phyloP scores from a whole-genome alignment of 2,329 filamentous ascomycete species.

The Didymella exigua region DNA sequence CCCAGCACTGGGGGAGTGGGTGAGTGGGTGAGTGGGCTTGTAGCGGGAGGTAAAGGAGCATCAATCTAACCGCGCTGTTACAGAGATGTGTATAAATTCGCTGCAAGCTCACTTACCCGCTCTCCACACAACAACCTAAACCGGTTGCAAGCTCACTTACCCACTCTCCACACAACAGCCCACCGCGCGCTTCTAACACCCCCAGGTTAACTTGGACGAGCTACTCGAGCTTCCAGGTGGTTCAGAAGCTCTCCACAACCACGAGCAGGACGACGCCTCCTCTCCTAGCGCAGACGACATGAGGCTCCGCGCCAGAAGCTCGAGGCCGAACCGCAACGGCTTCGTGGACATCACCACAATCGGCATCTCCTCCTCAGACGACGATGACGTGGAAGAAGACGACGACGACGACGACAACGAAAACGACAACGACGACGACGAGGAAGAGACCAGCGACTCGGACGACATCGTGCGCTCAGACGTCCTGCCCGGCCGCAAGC shows the following conservation, averaged over 20 bases:
- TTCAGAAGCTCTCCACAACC: slow-evolving; percentile 52
- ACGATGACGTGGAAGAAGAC: slow-evolving; percentile 24
- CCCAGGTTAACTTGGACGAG: slow-evolving; percentile 54
- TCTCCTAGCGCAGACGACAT: slow-evolving; percentile 28
- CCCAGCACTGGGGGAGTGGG: background rate
- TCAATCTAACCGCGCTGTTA: background rate
- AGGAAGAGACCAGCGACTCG: slow-evolving; percentile 41
- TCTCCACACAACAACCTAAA: background rate
- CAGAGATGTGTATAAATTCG: background rate
- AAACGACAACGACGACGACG: slow-evolving; percentile 28
- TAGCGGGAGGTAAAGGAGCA: background rate
- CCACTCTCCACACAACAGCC: background rate
- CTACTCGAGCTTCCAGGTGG: slow-evolving; percentile 56
- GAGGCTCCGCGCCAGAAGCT: slow-evolving; percentile 30
- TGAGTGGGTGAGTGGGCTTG: slow-evolving; percentile 10
- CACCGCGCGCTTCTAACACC: background rate
- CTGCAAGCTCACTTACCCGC: background rate
- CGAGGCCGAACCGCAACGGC: slow-evolving; percentile 22
- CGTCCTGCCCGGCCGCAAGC: slow-evolving; percentile 46
- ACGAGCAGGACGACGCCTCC: slow-evolving; percentile 36
- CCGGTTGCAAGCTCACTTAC: background rate
- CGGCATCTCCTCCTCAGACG: slow-evolving; percentile 36
- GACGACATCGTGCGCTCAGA: slow-evolving; percentile 51
- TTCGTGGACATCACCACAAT: slow-evolving; percentile 41
- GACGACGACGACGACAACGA: slow-evolving; percentile 31